Evolutionary conservation across 768 basidiomycete species (phyloP).

Genomic region (Mycena venus): DNA sequence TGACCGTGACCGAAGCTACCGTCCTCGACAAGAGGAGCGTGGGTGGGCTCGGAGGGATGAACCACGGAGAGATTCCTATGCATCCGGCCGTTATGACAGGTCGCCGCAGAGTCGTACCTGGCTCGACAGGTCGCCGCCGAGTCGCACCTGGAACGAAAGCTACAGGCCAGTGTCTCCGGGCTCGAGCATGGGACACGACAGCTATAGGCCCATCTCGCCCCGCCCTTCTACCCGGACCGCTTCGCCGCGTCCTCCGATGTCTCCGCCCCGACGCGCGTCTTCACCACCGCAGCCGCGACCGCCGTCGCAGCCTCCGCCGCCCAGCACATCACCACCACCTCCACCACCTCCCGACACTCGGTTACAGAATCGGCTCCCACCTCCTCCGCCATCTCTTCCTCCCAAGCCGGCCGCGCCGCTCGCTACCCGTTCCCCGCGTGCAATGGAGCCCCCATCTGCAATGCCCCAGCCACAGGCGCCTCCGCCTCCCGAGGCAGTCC

Average conservation of each 20-base stretch:
- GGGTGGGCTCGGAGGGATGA: constrained; percentile 24
- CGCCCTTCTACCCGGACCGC: constrained; percentile 37
- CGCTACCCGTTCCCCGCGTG: constrained; percentile 59
- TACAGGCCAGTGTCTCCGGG: constrained; percentile 25
- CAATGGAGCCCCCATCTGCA: constrained; percentile 42
- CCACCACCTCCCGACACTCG: constrained; percentile 44
- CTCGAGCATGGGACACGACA: neutral
- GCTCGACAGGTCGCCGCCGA: neutral
- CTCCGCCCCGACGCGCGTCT: constrained; percentile 31
- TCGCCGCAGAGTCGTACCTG: too few relatives aligned
- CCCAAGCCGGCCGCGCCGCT: constrained; percentile 63
- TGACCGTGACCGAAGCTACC: constrained; percentile 16
- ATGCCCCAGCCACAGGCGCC: constrained; percentile 33
- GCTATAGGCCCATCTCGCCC: constrained; percentile 28
- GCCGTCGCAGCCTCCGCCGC: constrained; percentile 36
- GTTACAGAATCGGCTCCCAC: constrained; percentile 47
- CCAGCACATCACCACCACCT: constrained; percentile 39
- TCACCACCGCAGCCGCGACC: constrained; percentile 18
- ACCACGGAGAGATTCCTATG: neutral
- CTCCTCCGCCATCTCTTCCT: constrained; percentile 52
- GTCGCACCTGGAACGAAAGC: too few relatives aligned
- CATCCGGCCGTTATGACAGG: neutral
- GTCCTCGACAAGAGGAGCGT: constrained; percentile 19
- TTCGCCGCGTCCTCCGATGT: constrained; percentile 32
- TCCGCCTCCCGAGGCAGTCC: constrained; percentile 27